These are phyloP conservation scores for Colletotrichum caudatum DNA, from an alignment of 2,329 filamentous ascomycete species.

Conservation along the genomic window DNA sequence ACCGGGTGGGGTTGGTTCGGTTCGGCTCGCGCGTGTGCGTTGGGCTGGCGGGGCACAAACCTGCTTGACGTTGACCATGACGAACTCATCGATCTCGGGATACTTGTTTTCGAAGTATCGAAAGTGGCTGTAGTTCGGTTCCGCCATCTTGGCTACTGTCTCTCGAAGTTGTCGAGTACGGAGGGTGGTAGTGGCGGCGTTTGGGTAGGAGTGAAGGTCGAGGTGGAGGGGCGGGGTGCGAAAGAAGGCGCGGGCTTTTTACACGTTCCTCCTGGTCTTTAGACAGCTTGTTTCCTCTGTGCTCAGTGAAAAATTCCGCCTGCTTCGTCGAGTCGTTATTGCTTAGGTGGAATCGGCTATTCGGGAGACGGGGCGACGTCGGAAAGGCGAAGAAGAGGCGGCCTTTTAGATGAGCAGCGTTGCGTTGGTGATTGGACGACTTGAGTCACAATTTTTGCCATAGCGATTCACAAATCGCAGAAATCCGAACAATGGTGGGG, in stretches of 20 bases:
- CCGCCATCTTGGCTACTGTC: constrained; percentile 79
- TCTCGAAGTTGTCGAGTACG: constrained; percentile 44
- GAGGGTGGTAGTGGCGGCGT: constrained; percentile 42
- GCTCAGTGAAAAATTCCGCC: constrained; percentile 29
- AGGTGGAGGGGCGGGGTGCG: constrained; percentile 49
- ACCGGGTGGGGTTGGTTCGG: constrained; percentile 23
- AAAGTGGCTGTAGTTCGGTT: constrained; percentile 79
- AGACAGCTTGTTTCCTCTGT: constrained; percentile 38
- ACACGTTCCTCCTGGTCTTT: constrained; percentile 25
- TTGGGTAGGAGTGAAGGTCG: constrained; percentile 39
- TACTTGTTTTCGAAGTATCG: constrained; percentile 98
- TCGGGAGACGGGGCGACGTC: constrained; percentile 25
- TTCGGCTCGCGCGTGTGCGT: constrained; percentile 34
- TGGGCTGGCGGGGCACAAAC: constrained; percentile 59
- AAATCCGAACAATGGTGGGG: constrained; percentile 53
- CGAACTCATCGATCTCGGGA: constrained; percentile 98
- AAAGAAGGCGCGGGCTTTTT: constrained; percentile 42
- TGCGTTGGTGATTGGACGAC: constrained; percentile 44
- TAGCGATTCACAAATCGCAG: constrained; percentile 48
- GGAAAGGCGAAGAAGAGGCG: constrained; percentile 22
- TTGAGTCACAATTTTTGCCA: constrained; percentile 61
- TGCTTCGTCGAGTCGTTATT: constrained; percentile 31
- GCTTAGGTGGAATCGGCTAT: constrained; percentile 17
- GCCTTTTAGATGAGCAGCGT: constrained; percentile 28
- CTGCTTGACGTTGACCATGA: constrained; percentile 99